phyloP scores from a whole-genome alignment of 2,329 filamentous ascomycete genomes.

The Talaromyces amestolkiae region DNA sequence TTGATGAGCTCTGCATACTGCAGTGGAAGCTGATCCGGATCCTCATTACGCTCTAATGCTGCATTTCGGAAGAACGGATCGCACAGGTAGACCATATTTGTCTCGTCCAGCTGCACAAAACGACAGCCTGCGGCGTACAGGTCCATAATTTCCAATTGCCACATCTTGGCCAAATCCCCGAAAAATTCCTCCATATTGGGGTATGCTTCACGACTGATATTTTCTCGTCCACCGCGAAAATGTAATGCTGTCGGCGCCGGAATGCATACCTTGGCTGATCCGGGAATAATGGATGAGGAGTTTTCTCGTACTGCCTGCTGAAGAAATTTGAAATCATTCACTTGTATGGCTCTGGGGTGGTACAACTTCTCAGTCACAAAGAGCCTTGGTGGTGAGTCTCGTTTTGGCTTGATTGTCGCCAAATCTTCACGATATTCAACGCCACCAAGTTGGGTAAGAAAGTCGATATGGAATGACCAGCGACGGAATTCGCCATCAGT shows the following conservation, averaged over 20 bases:
- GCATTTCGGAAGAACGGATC: conserved; percentile 52
- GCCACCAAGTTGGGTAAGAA: not conserved
- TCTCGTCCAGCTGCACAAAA: conserved; percentile 63
- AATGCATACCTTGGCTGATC: conserved; percentile 44
- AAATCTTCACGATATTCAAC: not conserved
- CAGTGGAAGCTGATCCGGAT: not conserved
- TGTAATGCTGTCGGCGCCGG: conserved; percentile 32
- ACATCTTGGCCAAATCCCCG: conserved; percentile 58
- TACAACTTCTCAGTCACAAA: not conserved
- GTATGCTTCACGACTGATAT: conserved; percentile 41
- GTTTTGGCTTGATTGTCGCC: not conserved
- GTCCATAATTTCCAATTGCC: conserved; percentile 54
- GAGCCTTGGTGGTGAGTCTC: not conserved
- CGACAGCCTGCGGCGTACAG: conserved; percentile 58
- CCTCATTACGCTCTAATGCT: conserved; percentile 32
- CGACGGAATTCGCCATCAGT: conserved; percentile 62
- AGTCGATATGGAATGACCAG: not conserved
- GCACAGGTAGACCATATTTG: conserved; percentile 66
- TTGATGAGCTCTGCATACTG: conserved; percentile 36
- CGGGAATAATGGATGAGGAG: not conserved
- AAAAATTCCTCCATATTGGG: conserved; percentile 57
- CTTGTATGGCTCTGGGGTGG: not conserved
- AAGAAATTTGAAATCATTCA: not conserved
- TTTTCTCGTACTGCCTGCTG: conserved; percentile 23
- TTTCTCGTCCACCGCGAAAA: not conserved